Conservation (phyloP, 2,329 filamentous ascomycete genomes). For the Scedosporium aurantiacum region DNA sequence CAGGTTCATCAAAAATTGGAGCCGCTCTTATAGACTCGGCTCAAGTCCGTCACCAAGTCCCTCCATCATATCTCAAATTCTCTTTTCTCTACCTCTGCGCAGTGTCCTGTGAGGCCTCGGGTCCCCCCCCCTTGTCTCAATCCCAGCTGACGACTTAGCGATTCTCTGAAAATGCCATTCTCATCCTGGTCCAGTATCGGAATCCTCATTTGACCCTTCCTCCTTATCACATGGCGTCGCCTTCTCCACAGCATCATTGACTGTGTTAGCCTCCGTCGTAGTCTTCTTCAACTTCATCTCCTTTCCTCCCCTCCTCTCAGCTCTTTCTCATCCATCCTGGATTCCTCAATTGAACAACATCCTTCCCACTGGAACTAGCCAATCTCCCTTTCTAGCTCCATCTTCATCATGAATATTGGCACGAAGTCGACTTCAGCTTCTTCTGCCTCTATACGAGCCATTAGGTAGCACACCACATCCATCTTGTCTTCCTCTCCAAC, state of each 20-base stretch:
- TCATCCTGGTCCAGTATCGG: too few relatives aligned
- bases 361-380: not conserved
- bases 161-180: too few relatives aligned
- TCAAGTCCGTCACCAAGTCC: not conserved
- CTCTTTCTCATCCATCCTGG: not conserved
- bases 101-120: not conserved
- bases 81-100: not conserved
- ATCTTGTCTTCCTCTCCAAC: not conserved
- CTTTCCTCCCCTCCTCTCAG: not conserved
- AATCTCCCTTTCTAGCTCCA: not conserved
- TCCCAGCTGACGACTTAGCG: too few relatives aligned
- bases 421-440: not conserved
- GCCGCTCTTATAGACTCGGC: too few relatives aligned
- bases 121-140: not conserved
- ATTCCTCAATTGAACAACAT: not conserved
- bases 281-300: not conserved
- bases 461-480: not conserved
- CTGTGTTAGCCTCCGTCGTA: not conserved
- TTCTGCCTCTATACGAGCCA: not conserved
- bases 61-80: not conserved
- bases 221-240: not conserved
- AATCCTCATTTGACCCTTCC: not conserved
- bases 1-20: too few relatives aligned
- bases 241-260: not conserved
- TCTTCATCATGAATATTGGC: conserved; percentile 1